These are phyloP conservation scores for Penicillium cosmopolitanum DNA, from an alignment of 495 filamentous ascomycete genomes.

Conservation along the genomic window DNA sequence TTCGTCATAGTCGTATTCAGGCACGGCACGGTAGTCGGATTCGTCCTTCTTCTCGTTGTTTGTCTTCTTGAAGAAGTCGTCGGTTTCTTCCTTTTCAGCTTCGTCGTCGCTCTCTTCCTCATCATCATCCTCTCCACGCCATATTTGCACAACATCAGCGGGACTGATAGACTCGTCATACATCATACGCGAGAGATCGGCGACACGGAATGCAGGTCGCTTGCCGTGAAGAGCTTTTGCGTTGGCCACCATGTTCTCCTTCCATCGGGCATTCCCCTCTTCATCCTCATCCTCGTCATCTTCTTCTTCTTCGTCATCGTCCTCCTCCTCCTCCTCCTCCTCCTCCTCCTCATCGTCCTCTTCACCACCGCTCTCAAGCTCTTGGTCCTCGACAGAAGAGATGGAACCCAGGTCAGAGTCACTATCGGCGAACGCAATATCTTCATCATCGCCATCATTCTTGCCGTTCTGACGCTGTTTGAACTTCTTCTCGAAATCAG, in stretches of 20 bases:
- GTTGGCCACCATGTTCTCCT: conserved; percentile 78
- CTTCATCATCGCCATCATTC: conserved; percentile 55
- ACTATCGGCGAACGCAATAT: conserved; percentile 88
- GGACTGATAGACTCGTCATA: conserved; percentile 83
- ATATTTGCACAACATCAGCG: conserved; percentile 71
- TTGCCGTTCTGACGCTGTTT: conserved; percentile 50
- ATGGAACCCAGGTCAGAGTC: conserved; percentile 94
- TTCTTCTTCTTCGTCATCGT: conserved; percentile 49
- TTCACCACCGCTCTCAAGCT: conserved; percentile 62
- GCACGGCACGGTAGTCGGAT: conserved; percentile 75
- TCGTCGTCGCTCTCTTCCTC: conserved; percentile 38
- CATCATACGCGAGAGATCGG: conserved; percentile 81
- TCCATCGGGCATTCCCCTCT: conserved; percentile 75
- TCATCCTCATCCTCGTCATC: conserved; percentile 62
- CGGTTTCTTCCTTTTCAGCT: conserved; percentile 68
- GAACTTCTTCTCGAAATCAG: conserved; percentile 45
- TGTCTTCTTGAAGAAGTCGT: conserved; percentile 82
- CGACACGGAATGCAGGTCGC: conserved; percentile 68
- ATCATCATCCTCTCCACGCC: conserved; percentile 66
- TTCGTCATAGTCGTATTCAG: conserved; percentile 76
- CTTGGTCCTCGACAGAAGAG: conserved; percentile 67
- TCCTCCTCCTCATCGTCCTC: conserved; percentile 65
- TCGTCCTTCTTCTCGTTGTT: conserved; percentile 64
- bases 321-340: conserved; percentile 62
- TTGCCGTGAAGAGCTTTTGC: conserved; percentile 72